Evolutionary conservation across 495 filamentous ascomycete genomes (phyloP).

Genomic region (Neurospora hispaniola): DNA sequence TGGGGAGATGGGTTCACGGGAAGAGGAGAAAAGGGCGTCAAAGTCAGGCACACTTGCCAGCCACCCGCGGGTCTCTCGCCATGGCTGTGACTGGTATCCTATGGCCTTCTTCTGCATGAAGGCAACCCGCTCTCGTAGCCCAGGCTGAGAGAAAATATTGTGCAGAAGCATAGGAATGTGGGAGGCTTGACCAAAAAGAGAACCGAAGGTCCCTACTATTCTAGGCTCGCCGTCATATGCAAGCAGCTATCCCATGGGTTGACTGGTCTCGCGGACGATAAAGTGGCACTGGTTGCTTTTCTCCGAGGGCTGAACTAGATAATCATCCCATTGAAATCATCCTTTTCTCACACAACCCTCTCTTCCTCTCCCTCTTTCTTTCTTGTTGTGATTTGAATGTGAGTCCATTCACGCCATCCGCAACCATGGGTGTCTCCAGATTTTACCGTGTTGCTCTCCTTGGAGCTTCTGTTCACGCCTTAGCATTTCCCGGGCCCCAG

Average conservation of each 20-base stretch:
- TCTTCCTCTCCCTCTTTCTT: neutral
- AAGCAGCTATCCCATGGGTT: neutral
- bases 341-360: neutral
- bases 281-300: neutral
- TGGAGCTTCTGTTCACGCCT: slow-evolving; percentile 21
- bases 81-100: neutral
- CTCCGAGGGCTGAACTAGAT: neutral
- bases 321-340: neutral
- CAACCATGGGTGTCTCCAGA: slow-evolving; percentile 6
- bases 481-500: slow-evolving; percentile 24
- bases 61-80: neutral
- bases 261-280: neutral
- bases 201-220: neutral
- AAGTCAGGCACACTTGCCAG: neutral
- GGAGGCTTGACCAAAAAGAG: neutral
- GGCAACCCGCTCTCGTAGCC: neutral
- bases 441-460: slow-evolving; percentile 19
- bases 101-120: neutral
- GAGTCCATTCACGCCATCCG: neutral
- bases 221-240: neutral
- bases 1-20: neutral
- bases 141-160: neutral
- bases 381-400: neutral
- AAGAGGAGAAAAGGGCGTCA: neutral
- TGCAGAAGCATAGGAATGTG: neutral